Evolutionary conservation across 805 yeast species (phyloP).

Genomic region (Kuraishia piskuri): DNA sequence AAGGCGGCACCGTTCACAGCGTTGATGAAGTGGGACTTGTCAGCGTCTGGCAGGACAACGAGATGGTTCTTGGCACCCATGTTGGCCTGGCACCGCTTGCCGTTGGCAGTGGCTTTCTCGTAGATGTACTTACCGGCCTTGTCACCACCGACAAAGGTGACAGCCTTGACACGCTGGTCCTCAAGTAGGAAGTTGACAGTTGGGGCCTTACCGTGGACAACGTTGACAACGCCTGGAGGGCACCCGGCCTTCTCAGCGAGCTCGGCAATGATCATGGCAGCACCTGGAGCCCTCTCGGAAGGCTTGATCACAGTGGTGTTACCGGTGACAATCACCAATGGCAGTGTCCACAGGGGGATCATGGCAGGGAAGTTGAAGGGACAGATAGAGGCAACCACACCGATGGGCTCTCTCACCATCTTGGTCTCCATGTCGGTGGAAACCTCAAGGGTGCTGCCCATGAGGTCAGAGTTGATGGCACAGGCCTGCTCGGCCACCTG

Average conservation of each 20-base stretch:
- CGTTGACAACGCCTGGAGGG: conserved; percentile 65
- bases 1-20: conserved; percentile 70
- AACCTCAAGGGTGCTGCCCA: conserved; percentile 58
- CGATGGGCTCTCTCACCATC: conserved; percentile 68
- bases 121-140: conserved; percentile 71
- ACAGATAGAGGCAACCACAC: conserved; percentile 69
- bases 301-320: conserved; percentile 67
- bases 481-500: conserved; percentile 77
- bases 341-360: conserved; percentile 68
- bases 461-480: conserved; percentile 52
- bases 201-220: conserved; percentile 66
- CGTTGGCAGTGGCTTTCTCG: conserved; percentile 53
- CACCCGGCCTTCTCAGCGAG: conserved; percentile 66
- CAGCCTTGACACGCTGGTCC: conserved; percentile 68
- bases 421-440: conserved; percentile 70
- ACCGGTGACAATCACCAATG: conserved; percentile 59
- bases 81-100: conserved; percentile 71
- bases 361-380: conserved; percentile 83
- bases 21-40: conserved; percentile 51
- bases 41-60: conserved; percentile 65
- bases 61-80: conserved; percentile 77
- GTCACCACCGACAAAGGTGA: conserved; percentile 75
- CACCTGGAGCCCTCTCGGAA: conserved; percentile 75
- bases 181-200: conserved; percentile 64
- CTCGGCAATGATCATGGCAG: conserved; percentile 67